Base-by-base conservation (phyloP, 257 asterid species). In the Nicotiana knightiana region DNA sequence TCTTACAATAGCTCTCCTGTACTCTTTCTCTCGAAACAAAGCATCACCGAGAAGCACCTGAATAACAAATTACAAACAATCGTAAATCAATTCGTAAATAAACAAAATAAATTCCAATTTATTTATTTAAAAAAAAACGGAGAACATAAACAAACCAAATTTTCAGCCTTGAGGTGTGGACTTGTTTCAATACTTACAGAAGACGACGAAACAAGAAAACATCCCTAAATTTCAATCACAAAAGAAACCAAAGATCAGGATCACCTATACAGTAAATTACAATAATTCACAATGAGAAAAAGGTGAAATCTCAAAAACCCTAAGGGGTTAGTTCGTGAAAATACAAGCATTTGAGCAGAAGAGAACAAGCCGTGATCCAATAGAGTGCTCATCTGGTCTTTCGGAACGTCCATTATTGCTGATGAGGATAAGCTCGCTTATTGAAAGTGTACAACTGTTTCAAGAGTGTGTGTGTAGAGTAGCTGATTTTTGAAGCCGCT, bases 11-110 rank as follows among this genome's bases (percentile, higher is more conserved):
- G 99, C 99, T 85, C 99, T 90, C 59, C 88, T 90, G 83, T 91
- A 86, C 86, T 96, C 98, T 85, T 88, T 94, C 62, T 91, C 97
- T 51, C 88, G 90, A 67, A 94, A 88, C 39, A 91, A 89, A 24
- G 97, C 89, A 81, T 96, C 98, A 0, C 98, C 99, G 79, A 89
- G 92, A 61, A 93, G 91, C 83, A 93, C 96, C 98, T 96, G 93
- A 26, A 79, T 55, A 43, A 46, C 24, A 77, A 32, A 9, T 57
- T 66, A 54, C 26, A 81, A 57, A 26, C 26, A 24, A 73, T 12
- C 16, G 12, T 13, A 53, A 75, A 28, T 51, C 64, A 53, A 53
- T 53, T 11, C 17, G 58, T 53, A 53, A 53, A 53, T 53, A 53
- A 13, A 13, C 58, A 53, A 82, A 80, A 43, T 3, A 16, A 54